These are phyloP conservation scores for Russula vinacea DNA, from an alignment of 768 basidiomycete genomes.

Conservation along the genomic window DNA sequence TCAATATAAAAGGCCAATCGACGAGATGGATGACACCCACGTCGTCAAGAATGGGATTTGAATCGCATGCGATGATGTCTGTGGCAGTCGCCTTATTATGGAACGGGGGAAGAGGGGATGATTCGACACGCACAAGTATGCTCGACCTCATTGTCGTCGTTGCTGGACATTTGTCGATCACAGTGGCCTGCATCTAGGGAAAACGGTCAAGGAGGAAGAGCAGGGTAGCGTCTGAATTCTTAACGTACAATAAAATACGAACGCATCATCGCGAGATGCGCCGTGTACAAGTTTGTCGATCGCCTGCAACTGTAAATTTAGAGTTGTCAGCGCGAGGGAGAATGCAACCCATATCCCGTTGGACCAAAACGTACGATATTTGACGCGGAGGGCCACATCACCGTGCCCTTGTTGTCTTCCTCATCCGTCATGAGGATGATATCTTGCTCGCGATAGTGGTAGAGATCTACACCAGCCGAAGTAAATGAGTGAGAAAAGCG, in stretches of 20 bases:
- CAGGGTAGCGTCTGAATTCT: neutral
- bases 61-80: conserved; percentile 21
- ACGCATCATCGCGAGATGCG: conserved; percentile 22
- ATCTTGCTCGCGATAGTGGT: conserved; percentile 14
- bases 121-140: conserved; percentile 13
- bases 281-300: conserved; percentile 23
- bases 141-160: conserved; percentile 8
- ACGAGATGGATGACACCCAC: conserved; percentile 12
- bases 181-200: conserved; percentile 19
- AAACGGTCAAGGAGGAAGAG: neutral
- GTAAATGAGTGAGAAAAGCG: neutral
- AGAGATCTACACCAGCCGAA: neutral
- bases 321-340: neutral
- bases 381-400: conserved; percentile 15
- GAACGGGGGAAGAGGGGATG: neutral
- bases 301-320: conserved; percentile 18
- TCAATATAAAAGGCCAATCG: neutral
- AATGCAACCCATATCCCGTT: neutral
- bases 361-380: conserved; percentile 25
- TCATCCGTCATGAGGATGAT: conserved; percentile 28
- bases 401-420: neutral
- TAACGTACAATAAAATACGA: conserved; percentile 30
- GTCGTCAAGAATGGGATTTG: conserved; percentile 21
- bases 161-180: neutral
- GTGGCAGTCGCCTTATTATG: neutral